Base-by-base conservation (phyloP, 78 protist genomes). In the Speleostelium caveatum region DNA sequence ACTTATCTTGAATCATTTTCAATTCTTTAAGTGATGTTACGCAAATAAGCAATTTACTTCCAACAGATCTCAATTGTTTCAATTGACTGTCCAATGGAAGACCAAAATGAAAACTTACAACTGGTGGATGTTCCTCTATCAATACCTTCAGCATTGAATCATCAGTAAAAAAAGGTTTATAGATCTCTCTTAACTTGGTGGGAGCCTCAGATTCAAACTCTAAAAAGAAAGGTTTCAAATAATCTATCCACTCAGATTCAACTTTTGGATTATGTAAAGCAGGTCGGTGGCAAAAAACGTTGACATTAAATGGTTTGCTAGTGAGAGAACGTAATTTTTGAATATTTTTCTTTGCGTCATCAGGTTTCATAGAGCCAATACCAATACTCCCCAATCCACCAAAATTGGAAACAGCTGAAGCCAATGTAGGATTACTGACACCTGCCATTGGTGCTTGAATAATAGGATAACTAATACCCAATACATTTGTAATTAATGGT, bases 51-150 rank as follows among this genome's bases (percentile, higher is more conserved):
- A 83, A 4, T 24, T 55, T 36, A 55, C 36, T 49, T 2, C 65
- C 19, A 53, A 6, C 17, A 56, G 24, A 42, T 35, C 36, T 0
- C n/a, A 24, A 39, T 38, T 60, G 17, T 14, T 55, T 14, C 0
- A 32, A 17, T 21, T 59, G 3, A 28, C 21, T 10, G 5, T 24
- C 17, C 6, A 28, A 38, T 8, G 33, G 24, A 21, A 39, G 4
- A 38, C 90, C 90, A 83, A 83, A 83, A 56, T 76, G 67, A 59
- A 83, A 83, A 69, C 90, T 83, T 14, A 83, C 16, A 24, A 83
- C 56, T 19, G 67, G 39, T 2, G 56, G 30, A 33, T 60, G 79
- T 1, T 51, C 49, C 10, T 63, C 56, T 42, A 32, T 12, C 14
- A 68, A 17, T 5, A 67, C 12, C 30, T 69, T 69, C 1, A 63